Conservation (phyloP, 257 asterid species). For the Ajuga chamaepitys region DNA sequence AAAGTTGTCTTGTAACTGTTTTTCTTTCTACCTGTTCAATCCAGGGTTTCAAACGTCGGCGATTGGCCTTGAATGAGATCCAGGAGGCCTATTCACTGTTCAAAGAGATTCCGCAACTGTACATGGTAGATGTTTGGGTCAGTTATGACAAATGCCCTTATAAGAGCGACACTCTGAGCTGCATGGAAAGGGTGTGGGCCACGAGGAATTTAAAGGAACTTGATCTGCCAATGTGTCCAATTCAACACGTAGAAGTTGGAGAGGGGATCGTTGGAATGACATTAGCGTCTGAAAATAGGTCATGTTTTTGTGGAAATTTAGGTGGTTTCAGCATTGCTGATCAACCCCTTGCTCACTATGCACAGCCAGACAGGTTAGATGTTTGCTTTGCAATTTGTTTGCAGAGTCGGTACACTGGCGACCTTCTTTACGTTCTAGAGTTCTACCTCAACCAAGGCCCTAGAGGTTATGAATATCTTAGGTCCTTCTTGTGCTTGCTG, state of each 20-base stretch:
- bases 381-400: background rate
- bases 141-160: background rate
- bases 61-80: background rate
- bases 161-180: background rate
- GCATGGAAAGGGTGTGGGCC: no score
- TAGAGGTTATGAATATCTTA: background rate
- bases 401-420: background rate
- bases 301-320: background rate
- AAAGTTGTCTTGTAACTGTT: no score
- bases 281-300: background rate
- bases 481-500: background rate
- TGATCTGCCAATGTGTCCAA: background rate
- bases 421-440: background rate
- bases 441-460: background rate
- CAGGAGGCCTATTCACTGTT: background rate
- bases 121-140: background rate
- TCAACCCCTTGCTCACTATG: no score
- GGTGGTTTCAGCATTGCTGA: constrained; percentile 1
- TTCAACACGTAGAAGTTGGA: background rate
- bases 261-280: constrained; percentile 8
- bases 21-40: no score
- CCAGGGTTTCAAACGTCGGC: no score
- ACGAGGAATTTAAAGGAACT: no score
- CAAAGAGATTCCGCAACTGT: background rate
- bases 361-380: background rate